phyloP scores from a whole-genome alignment of 2,329 filamentous ascomycete species.

The Colletotrichum paranaense region DNA sequence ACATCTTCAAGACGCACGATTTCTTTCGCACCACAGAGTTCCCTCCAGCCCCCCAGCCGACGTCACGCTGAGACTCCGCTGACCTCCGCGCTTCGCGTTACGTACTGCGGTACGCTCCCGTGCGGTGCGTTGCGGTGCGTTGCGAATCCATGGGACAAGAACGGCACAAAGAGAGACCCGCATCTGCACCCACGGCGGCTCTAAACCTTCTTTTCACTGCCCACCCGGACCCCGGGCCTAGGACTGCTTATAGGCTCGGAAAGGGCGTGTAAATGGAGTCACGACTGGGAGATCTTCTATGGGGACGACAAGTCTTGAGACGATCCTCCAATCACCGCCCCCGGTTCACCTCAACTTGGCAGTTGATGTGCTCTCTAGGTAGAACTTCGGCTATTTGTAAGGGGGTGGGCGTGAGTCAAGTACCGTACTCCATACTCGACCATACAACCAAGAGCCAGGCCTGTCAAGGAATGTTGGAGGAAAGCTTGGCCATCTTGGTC shows the following conservation, averaged over 20 bases:
- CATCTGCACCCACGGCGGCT: slow-evolving; percentile 26
- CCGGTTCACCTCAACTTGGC: slow-evolving; percentile 15
- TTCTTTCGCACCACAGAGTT: not conserved
- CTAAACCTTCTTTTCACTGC: slow-evolving; percentile 29
- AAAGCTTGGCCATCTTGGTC: not conserved
- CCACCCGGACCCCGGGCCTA: not conserved
- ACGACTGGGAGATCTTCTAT: not conserved
- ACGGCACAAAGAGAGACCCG: not conserved
- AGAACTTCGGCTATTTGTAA: not conserved
- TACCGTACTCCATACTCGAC: not conserved
- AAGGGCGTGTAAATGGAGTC: not conserved
- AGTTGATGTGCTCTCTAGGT: not conserved
- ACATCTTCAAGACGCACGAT: not conserved
- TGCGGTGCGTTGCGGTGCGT: not conserved
- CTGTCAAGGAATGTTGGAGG: not conserved
- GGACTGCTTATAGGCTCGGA: not conserved
- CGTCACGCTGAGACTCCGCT: not conserved
- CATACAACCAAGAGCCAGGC: not conserved
- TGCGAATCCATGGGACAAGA: not conserved
- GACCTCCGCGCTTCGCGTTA: slow-evolving; percentile 7
- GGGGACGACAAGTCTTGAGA: not conserved
- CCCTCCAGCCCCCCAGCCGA: not conserved
- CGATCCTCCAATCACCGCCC: slow-evolving; percentile 23
- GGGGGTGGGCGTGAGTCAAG: not conserved
- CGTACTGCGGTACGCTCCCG: not conserved